Evolutionary conservation across 768 basidiomycete genomes (phyloP).

Genomic region (Neoboletus brunneissimus): DNA sequence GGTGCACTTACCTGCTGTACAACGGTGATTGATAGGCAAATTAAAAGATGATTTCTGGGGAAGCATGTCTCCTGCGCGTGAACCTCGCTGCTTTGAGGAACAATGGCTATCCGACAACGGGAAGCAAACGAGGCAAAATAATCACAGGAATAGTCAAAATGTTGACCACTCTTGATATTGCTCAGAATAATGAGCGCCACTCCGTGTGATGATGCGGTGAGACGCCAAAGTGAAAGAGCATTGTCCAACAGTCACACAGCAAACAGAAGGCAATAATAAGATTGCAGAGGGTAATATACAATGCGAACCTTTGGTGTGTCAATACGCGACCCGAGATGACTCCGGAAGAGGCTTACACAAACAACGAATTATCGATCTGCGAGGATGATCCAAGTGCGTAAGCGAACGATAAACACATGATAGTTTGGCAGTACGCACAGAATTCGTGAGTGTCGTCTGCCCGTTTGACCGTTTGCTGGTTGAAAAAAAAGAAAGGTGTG

Average conservation of each 20-base stretch:
- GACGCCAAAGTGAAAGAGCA: constrained; percentile 89
- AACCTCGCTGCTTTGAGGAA: constrained; percentile 42
- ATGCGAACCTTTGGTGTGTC: constrained; percentile 24
- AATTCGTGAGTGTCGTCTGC: constrained; percentile 97
- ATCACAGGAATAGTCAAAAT: constrained; percentile 31
- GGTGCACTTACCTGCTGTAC: constrained; percentile 18
- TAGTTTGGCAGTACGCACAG: constrained; percentile 53
- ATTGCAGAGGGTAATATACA: constrained; percentile 38
- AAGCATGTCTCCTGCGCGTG: constrained; percentile 48
- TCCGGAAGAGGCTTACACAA: constrained; percentile 37
- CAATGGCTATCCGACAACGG: constrained; percentile 24
- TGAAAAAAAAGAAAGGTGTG: constrained; percentile 32
- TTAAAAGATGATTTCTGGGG: not conserved
- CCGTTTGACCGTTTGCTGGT: constrained; percentile 94
- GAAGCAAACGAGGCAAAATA: constrained; percentile 41
- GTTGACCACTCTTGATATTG: constrained; percentile 47
- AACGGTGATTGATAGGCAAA: not conserved
- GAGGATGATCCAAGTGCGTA: constrained; percentile 1
- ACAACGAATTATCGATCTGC: constrained; percentile 39
- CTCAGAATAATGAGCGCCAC: constrained; percentile 85
- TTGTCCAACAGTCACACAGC: constrained; percentile 11
- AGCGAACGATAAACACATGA: constrained; percentile 1
- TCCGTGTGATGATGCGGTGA: constrained; percentile 55
- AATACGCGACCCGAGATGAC: constrained; percentile 19
- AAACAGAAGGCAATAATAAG: constrained; percentile 15